Evolutionary conservation across 1,284 basidiomycete species (phyloP).

Genomic region (Cryptococcus wingfieldii): DNA sequence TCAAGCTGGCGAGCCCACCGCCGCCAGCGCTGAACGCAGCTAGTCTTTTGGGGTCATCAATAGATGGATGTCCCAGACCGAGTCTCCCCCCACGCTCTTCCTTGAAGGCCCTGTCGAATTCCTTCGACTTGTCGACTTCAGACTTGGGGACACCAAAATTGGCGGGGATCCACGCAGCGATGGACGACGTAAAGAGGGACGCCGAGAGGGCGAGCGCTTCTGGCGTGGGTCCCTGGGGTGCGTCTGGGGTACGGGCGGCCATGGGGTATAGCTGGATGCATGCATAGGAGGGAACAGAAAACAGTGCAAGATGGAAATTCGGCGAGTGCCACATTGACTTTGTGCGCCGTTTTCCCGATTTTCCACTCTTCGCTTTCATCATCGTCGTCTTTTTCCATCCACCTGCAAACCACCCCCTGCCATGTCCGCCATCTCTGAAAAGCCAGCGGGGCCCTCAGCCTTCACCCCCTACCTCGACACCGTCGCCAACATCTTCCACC

Average conservation of each 20-base stretch:
- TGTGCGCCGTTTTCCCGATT: background rate
- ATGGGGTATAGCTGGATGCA: background rate
- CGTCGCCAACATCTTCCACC: slow-evolving; percentile 38
- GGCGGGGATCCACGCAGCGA: slow-evolving; percentile 39
- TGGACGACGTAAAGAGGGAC: slow-evolving; percentile 33
- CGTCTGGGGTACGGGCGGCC: background rate
- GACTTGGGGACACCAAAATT: slow-evolving; percentile 24
- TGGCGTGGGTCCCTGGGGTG: slow-evolving; percentile 5
- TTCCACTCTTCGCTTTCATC: background rate
- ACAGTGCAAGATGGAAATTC: background rate
- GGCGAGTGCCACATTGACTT: slow-evolving; percentile 1
- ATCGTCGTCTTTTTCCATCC: background rate
- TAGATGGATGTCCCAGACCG: slow-evolving; percentile 38
- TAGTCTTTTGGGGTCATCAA: slow-evolving; percentile 15
- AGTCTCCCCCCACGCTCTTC: slow-evolving; percentile 22
- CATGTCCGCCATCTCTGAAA: slow-evolving; percentile 14
- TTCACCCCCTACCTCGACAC: slow-evolving; percentile 40
- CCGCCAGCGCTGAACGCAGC: slow-evolving; percentile 7
- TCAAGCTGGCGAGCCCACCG: slow-evolving; percentile 5
- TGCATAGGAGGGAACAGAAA: background rate
- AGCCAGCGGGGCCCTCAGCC: slow-evolving; percentile 26
- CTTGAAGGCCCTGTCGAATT: slow-evolving; percentile 9
- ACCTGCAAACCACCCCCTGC: background rate
- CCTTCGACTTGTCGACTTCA: slow-evolving; percentile 8
- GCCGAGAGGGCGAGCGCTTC: slow-evolving; percentile 37